A percentile compares a stretch with the other conserved stretches of the same genome.
These are phyloP conservation scores for Phaseolus coccineus DNA, from an alignment of 331 rosid genomes.

Conservation along the genomic window DNA sequence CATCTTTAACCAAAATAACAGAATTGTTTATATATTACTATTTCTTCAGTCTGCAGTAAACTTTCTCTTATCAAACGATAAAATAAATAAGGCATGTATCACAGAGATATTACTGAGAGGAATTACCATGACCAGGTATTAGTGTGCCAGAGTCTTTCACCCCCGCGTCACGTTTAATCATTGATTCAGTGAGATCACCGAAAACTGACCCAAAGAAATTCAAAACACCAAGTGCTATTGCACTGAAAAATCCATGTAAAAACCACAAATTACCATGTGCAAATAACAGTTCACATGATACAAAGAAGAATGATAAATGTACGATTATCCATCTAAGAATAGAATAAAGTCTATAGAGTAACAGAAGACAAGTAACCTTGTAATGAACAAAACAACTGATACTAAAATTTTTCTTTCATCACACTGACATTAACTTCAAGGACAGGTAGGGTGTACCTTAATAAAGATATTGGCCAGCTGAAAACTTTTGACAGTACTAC, in stretches of 20 bases:
- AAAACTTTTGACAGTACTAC: conserved; percentile 67
- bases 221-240: conserved; percentile 83
- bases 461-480: conserved; percentile 84
- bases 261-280: conserved; percentile 24
- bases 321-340: conserved; percentile 29
- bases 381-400: not conserved
- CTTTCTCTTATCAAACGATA: not conserved
- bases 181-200: conserved; percentile 97
- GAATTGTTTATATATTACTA: not conserved
- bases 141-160: conserved; percentile 96
- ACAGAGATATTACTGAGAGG: conserved; percentile 35
- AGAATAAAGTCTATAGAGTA: conserved; percentile 19
- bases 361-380: conserved; percentile 18
- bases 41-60: conserved; percentile 6
- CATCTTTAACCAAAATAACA: not conserved
- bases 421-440: conserved; percentile 39
- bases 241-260: conserved; percentile 50
- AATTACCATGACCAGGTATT: conserved; percentile 97
- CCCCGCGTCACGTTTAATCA: conserved; percentile 98
- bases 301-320: conserved; percentile 5
- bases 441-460: conserved; percentile 61
- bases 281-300: conserved; percentile 7
- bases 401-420: not conserved
- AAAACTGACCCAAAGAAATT: conserved; percentile 83
- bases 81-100: conserved; percentile 31